phyloP scores from a whole-genome alignment of 73 alveolate species.

The Paramecium caudatum region DNA sequence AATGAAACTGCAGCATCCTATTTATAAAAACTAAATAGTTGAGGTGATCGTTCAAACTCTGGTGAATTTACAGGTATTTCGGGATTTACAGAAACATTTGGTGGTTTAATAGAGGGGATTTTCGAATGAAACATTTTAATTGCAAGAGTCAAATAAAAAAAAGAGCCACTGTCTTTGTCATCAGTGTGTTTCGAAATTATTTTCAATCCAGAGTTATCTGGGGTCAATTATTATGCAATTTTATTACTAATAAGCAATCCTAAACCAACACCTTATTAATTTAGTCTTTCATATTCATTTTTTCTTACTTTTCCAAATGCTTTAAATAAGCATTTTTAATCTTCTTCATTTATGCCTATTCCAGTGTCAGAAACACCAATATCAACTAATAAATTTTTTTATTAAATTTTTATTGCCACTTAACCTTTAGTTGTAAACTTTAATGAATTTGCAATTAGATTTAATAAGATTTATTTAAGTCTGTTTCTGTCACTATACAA shows the following conservation, averaged over 20 bases:
- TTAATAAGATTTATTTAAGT: constrained; percentile 69
- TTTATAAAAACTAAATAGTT: too few species aligned
- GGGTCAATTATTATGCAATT: neutral
- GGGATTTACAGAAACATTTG: too few species aligned
- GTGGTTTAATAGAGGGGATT: neutral
- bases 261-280: constrained; percentile 56
- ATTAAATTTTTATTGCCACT: constrained; percentile 60
- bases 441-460: constrained; percentile 78
- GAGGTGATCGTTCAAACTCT: too few species aligned
- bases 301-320: constrained; percentile 76
- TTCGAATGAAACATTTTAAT: neutral
- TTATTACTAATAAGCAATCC: constrained; percentile 47
- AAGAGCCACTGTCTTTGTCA: neutral
- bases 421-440: constrained; percentile 76
- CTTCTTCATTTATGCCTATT: constrained; percentile 75
- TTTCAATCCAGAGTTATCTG: neutral
- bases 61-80: too few species aligned
- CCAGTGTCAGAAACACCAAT: constrained; percentile 79
- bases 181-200: neutral
- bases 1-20: too few species aligned
- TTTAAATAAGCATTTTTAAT: constrained; percentile 63
- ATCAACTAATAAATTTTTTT: constrained; percentile 24
- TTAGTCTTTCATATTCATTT: neutral
- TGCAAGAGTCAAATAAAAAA: constrained; percentile 1
- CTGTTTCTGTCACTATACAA: constrained; percentile 75